These are phyloP conservation scores for Lactarius hengduanensis DNA, from an alignment of 768 basidiomycete genomes.

Conservation along the genomic window DNA sequence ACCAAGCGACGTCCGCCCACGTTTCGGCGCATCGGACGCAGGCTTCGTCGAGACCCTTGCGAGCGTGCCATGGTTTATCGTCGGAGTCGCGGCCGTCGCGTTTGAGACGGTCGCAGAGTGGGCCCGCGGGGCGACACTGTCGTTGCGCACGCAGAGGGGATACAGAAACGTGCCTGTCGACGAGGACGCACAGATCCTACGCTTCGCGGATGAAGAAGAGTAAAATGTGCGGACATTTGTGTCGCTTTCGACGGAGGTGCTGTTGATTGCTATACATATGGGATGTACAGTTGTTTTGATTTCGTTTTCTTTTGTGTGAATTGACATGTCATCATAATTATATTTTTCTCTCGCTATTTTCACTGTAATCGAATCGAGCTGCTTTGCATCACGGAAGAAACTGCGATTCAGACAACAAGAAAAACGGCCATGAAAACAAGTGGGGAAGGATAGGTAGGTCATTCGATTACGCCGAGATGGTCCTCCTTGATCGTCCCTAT, in stretches of 20 bases:
- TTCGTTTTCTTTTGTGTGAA: neutral
- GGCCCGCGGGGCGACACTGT: slow-evolving; percentile 40
- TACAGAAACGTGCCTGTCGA: slow-evolving; percentile 74
- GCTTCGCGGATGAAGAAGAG: slow-evolving; percentile 76
- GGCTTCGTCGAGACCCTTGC: slow-evolving; percentile 69
- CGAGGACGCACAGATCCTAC: slow-evolving; percentile 83
- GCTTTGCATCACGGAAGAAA: slow-evolving; percentile 1
- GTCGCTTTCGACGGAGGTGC: neutral
- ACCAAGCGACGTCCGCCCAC: slow-evolving; percentile 45
- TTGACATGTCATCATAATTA: neutral
- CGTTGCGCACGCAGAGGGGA: slow-evolving; percentile 55
- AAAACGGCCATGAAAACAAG: neutral
- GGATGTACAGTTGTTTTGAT: slow-evolving; percentile 10
- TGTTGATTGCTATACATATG: neutral
- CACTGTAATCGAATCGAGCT: neutral
- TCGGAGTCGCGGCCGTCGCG: slow-evolving; percentile 74
- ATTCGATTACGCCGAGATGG: slow-evolving; percentile 91
- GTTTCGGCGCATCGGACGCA: slow-evolving; percentile 42
- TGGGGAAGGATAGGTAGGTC: neutral
- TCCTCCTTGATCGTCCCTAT: slow-evolving; percentile 99
- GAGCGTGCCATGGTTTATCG: slow-evolving; percentile 85
- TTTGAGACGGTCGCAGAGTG: slow-evolving; percentile 61
- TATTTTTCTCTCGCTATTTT: neutral
- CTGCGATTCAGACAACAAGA: slow-evolving; percentile 8
- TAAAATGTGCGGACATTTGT: neutral